These are phyloP conservation scores for Rhodotorula sp. DNA, from an alignment of 1,284 basidiomycete genomes.

Conservation along the genomic window DNA sequence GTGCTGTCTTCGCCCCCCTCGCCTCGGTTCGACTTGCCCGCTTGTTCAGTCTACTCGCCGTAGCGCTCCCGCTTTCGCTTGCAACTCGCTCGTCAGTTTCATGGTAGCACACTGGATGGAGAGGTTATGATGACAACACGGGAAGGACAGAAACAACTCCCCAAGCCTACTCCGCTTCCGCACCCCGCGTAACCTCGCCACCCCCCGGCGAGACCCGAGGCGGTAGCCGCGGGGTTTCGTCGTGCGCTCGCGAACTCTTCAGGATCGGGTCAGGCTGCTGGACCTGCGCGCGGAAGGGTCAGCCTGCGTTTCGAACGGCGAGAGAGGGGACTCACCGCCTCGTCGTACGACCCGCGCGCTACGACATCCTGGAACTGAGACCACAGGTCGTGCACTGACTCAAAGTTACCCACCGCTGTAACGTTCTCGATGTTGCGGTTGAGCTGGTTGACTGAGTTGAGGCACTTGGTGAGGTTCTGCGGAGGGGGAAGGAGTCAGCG, in stretches of 20 bases:
- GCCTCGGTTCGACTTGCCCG: too few relatives aligned
- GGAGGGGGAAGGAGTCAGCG: background rate
- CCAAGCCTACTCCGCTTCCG: background rate
- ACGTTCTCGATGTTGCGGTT: conserved; percentile 43
- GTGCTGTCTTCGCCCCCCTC: too few relatives aligned
- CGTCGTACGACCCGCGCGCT: conserved; percentile 5
- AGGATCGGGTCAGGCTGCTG: conserved; percentile 11
- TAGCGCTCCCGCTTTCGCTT: too few relatives aligned
- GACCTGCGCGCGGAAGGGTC: background rate
- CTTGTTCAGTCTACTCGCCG: too few relatives aligned
- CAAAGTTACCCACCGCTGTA: conserved; percentile 31
- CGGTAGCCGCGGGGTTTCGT: conserved; percentile 20
- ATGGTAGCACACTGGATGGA: too few relatives aligned
- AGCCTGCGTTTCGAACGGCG: background rate
- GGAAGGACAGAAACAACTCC: background rate
- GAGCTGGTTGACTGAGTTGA: conserved; percentile 33
- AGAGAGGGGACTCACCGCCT: background rate
- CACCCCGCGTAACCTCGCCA: conserved; percentile 4
- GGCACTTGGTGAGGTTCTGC: conserved; percentile 36
- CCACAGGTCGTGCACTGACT: conserved; percentile 37
- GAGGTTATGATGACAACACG: background rate
- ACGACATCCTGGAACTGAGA: conserved; percentile 36
- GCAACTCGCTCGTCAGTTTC: too few relatives aligned
- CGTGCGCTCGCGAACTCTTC: conserved; percentile 3
- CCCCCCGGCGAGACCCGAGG: conserved; percentile 27